phyloP scores from a whole-genome alignment of 345 rosid genomes.

The Eucalyptus marginata region DNA sequence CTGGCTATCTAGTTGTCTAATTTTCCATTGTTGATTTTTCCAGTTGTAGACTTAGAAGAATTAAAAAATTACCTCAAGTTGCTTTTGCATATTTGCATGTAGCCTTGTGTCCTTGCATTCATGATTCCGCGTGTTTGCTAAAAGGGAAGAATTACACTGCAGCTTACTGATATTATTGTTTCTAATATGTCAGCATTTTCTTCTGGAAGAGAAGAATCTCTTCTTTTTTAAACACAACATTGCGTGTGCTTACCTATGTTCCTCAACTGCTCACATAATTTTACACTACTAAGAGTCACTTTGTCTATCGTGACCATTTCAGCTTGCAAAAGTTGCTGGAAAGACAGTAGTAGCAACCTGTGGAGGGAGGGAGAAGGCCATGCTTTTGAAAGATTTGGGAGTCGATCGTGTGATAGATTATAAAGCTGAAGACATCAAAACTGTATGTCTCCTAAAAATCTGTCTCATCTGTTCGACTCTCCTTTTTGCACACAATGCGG shows the following conservation, averaged over 20 bases:
- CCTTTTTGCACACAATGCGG: not conserved
- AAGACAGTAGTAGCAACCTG: slow-evolving; percentile 86
- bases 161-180: not conserved
- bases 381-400: slow-evolving; percentile 67
- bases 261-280: not conserved
- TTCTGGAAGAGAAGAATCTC: not conserved
- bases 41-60: not conserved
- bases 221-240: not conserved
- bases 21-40: not conserved
- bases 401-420: slow-evolving; percentile 88
- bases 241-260: not conserved
- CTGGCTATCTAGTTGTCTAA: not conserved
- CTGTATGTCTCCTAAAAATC: slow-evolving; percentile 27
- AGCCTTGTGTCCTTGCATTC: not conserved
- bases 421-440: slow-evolving; percentile 71
- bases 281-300: not conserved
- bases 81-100: not conserved
- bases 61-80: not conserved
- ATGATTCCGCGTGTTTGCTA: not conserved
- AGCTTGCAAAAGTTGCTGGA: slow-evolving; percentile 93
- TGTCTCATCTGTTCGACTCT: not conserved
- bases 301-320: slow-evolving; percentile 1
- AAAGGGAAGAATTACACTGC: not conserved
- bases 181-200: not conserved
- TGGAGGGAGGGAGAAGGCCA: slow-evolving; percentile 81